These are phyloP conservation scores for Colletotrichum sp. DNA, from an alignment of 2,329 filamentous ascomycete genomes.

Conservation along the genomic window DNA sequence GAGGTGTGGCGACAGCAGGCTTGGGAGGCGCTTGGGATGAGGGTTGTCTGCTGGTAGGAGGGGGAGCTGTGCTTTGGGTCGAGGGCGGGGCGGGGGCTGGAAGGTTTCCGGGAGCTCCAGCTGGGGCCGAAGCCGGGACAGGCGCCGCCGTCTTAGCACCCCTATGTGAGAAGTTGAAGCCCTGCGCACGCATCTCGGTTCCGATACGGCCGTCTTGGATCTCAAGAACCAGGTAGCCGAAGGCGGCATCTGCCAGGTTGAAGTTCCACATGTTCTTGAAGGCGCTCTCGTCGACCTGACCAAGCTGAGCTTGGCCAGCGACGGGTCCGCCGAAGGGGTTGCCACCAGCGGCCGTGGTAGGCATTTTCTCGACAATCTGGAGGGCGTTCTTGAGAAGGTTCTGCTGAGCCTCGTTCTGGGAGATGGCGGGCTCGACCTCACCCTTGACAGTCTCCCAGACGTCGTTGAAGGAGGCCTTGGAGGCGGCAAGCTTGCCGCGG, in stretches of 20 bases:
- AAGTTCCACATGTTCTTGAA: slow-evolving; percentile 99
- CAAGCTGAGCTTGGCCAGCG: slow-evolving; percentile 73
- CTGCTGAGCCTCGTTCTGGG: slow-evolving; percentile 92
- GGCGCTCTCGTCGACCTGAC: slow-evolving; percentile 95
- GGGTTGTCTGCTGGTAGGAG: slow-evolving; percentile 39
- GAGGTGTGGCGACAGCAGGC: slow-evolving; percentile 41
- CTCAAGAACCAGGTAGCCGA: slow-evolving; percentile 93
- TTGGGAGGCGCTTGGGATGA: slow-evolving; percentile 44
- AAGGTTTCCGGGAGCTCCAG: slow-evolving; percentile 35
- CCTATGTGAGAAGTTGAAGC: slow-evolving; percentile 98
- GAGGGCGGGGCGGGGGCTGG: slow-evolving; percentile 40
- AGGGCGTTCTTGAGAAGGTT: slow-evolving; percentile 90
- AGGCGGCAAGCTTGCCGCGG: slow-evolving; percentile 95
- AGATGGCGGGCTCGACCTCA: slow-evolving; percentile 93
- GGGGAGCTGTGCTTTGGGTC: slow-evolving; percentile 37
- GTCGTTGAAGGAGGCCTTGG: slow-evolving; percentile 98
- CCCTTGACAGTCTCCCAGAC: slow-evolving; percentile 99
- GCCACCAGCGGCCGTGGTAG: slow-evolving; percentile 88
- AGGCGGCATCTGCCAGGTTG: slow-evolving; percentile 95
- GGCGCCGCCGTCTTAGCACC: slow-evolving; percentile 71
- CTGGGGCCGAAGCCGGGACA: slow-evolving; percentile 38
- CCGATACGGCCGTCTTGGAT: slow-evolving; percentile 95
- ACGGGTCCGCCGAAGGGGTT: slow-evolving; percentile 94
- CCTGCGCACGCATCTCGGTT: slow-evolving; percentile 97
- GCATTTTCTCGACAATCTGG: slow-evolving; percentile 98